Evolutionary conservation across 768 basidiomycete genomes (phyloP), one percentile per base, ranked within the genome.

Genomic region (Agrocybe praecox): DNA sequence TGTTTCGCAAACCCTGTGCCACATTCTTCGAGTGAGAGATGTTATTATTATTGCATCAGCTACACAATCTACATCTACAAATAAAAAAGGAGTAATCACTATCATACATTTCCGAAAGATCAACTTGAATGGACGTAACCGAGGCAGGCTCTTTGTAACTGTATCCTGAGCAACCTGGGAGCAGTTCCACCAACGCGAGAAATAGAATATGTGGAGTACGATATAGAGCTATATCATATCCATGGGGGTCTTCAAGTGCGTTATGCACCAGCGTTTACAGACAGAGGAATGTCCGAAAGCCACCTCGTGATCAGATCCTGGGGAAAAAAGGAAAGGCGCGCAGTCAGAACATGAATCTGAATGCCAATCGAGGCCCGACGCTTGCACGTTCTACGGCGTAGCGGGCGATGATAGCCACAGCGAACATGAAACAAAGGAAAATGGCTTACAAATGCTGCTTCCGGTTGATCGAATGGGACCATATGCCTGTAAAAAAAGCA

Each of bases 401-500:
- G 44, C 49, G 47, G n/a, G n/a, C 49, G 43, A 36, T 46, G 51
- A 15, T 12, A 26, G 29, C 21, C 40, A 51, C n/a, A 54, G 44
- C 29, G 46, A 50, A 33, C 5, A 55, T 49, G 52, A 43, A 50
- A 11, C 48, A 32, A 19, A 32, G 26, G 44, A 57, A 17, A 22
- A 18, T 26, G 19, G 66, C 86, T 48, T 64, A 89, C 93, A 68
- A 94, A 74, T 45, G 94, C 85, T 40, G 87, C 94, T 65, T 92
- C 90, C 1, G 94, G 90, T 67, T 96, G 93, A 72, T 98, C 93
- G 66, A 81, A 87, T 5, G 94, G 94, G 8, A 92, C 92, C 93
- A 94, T 90, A 68, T 94, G 92, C 33, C 91, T 92, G 63, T 6
- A 56, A 58, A 59, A 53, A 23, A 34, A 40, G 17, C 24, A 33